phyloP scores from a whole-genome alignment of 495 filamentous ascomycete species.

The Bacidia rubella region DNA sequence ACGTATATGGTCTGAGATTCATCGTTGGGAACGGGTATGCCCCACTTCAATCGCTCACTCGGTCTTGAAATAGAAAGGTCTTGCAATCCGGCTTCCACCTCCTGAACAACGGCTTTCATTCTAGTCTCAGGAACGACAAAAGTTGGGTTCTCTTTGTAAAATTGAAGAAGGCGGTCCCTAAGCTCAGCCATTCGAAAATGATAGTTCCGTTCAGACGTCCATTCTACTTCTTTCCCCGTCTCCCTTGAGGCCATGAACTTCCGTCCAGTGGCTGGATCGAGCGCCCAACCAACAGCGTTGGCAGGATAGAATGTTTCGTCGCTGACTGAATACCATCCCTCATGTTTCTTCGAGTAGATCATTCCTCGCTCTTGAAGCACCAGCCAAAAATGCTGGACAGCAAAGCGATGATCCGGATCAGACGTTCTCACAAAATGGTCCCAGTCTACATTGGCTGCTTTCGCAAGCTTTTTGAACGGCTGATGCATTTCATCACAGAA shows the following conservation, averaged over 20 bases:
- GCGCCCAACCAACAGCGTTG: conserved; percentile 51
- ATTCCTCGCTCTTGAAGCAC: conserved; percentile 59
- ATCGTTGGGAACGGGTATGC: conserved; percentile 79
- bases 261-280: conserved; percentile 68
- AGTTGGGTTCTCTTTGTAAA: conserved; percentile 57
- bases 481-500: conserved; percentile 47
- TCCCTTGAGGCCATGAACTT: conserved; percentile 72
- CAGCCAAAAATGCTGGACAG: conserved; percentile 81
- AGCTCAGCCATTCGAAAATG: conserved; percentile 85
- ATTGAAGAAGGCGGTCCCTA: conserved; percentile 54
- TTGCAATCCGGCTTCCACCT: conserved; percentile 54
- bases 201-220: conserved; percentile 88
- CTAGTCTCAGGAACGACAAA: conserved; percentile 58
- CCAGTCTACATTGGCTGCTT: conserved; percentile 50
- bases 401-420: conserved; percentile 62
- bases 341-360: conserved; percentile 76
- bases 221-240: conserved; percentile 84
- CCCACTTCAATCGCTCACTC: conserved; percentile 65
- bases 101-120: conserved; percentile 52
- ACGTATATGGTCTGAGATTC: conserved; percentile 87
- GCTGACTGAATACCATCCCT: conserved; percentile 92
- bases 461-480: conserved; percentile 50
- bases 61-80: conserved; percentile 89
- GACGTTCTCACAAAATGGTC: conserved; percentile 90
- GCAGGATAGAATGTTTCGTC: conserved; percentile 93